Evolutionary conservation across 495 filamentous ascomycete genomes (phyloP).

Genomic region (Friedmanniomyces simplex): DNA sequence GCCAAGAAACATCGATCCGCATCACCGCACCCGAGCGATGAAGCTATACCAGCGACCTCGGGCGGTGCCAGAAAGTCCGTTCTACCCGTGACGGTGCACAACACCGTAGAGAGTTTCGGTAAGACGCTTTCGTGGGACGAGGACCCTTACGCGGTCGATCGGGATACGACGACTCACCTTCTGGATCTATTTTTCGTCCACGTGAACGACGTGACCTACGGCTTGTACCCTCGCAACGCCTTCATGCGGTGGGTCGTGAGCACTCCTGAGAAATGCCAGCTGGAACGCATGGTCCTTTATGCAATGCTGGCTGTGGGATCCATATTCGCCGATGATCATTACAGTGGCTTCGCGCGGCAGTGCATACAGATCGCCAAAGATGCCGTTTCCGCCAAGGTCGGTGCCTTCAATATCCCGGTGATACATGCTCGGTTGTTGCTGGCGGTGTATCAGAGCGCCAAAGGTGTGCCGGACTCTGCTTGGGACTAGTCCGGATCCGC

Average conservation of each 20-base stretch:
- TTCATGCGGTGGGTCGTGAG: constrained; percentile 46
- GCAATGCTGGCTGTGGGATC: constrained; percentile 50
- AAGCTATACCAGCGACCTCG: neutral
- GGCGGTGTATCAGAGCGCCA: constrained; percentile 52
- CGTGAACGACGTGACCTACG: constrained; percentile 43
- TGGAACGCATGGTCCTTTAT: constrained; percentile 63
- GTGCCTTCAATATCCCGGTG: constrained; percentile 46
- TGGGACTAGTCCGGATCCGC: constrained; percentile 53
- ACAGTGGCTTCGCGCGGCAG: constrained; percentile 30
- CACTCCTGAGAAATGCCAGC: constrained; percentile 43
- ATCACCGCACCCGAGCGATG: constrained; percentile 1
- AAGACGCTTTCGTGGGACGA: constrained; percentile 34
- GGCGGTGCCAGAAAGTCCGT: neutral
- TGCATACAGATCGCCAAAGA: constrained; percentile 50
- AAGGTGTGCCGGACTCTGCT: constrained; percentile 41
- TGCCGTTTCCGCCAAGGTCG: constrained; percentile 42
- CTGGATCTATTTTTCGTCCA: constrained; percentile 47
- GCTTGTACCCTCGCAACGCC: constrained; percentile 44
- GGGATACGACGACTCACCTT: constrained; percentile 37
- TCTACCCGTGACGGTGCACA: neutral
- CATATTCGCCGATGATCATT: constrained; percentile 42
- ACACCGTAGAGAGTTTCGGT: neutral
- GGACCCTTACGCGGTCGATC: constrained; percentile 48
- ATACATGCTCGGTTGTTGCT: constrained; percentile 54
- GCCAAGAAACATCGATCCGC: constrained; percentile 20